A percentile compares a stretch with the other conserved stretches of the same genome.
phyloP scores from a whole-genome alignment of 2,329 filamentous ascomycete genomes.

The Aspergillus ochraceoroseus region DNA sequence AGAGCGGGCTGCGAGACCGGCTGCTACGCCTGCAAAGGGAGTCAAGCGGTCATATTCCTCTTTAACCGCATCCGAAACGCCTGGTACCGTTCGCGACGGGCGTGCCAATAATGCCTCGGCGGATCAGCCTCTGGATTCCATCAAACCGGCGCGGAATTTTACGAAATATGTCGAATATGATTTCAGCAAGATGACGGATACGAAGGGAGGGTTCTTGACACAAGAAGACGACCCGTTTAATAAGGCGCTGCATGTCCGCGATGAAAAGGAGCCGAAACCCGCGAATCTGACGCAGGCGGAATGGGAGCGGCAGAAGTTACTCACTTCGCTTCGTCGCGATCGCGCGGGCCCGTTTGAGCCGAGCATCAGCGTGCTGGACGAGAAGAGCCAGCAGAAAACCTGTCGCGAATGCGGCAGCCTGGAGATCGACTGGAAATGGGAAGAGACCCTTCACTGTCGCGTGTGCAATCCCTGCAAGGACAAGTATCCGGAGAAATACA shows the following conservation, averaged over 20 bases:
- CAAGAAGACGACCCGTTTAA: slow-evolving; percentile 88
- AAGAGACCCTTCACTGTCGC: slow-evolving; percentile 69
- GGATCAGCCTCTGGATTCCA: slow-evolving; percentile 44
- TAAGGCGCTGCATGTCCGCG: slow-evolving; percentile 60
- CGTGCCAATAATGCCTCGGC: slow-evolving; percentile 30
- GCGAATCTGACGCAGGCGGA: slow-evolving; percentile 84
- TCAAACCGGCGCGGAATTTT: slow-evolving; percentile 80
- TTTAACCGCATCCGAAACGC: slow-evolving; percentile 52
- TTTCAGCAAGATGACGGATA: slow-evolving; percentile 96
- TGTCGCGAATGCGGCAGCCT: slow-evolving; percentile 77
- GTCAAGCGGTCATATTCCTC: slow-evolving; percentile 68
- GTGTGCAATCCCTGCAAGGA: slow-evolving; percentile 87
- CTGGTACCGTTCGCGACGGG: slow-evolving; percentile 62
- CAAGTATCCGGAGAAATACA: slow-evolving; percentile 85
- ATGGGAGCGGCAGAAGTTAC: slow-evolving; percentile 79
- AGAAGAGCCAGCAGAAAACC: slow-evolving; percentile 61
- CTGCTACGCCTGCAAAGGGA: slow-evolving; percentile 41
- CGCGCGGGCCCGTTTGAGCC: slow-evolving; percentile 85
- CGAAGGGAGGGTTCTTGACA: slow-evolving; percentile 92
- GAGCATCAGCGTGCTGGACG: slow-evolving; percentile 67
- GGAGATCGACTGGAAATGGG: slow-evolving; percentile 95
- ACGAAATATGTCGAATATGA: slow-evolving; percentile 96
- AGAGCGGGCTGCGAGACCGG: slow-evolving; percentile 47
- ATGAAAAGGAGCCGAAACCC: slow-evolving; percentile 60
- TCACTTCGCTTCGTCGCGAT: slow-evolving; percentile 65